These are phyloP conservation scores for Circinella umbellata DNA, from an alignment of 371 early-diverging fungal genomes.

Conservation along the genomic window DNA sequence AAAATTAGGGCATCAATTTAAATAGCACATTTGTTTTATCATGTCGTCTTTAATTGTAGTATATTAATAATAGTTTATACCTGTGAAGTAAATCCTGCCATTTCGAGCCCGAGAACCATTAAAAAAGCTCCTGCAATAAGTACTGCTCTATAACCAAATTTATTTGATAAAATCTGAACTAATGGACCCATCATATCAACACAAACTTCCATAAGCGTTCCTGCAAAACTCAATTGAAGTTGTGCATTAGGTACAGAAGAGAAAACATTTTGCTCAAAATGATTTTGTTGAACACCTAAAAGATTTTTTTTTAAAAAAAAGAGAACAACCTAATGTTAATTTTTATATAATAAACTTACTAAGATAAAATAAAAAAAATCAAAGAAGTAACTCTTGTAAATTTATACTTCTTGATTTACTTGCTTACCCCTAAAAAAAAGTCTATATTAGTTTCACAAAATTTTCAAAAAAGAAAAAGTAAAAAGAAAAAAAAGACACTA, in stretches of 20 bases:
- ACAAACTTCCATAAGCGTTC: conserved; percentile 16
- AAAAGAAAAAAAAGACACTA: no score
- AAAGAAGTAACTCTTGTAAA: no score
- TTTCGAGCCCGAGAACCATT: conserved; percentile 20
- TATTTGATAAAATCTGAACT: conserved; percentile 14
- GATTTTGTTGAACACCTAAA: conserved; percentile 25
- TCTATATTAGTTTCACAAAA: neutral
- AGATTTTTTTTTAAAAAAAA: neutral
- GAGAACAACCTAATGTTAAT: neutral
- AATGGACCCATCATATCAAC: conserved; percentile 17
- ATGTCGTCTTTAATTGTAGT: no score
- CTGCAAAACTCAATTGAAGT: conserved; percentile 23
- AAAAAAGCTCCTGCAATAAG: conserved; percentile 14
- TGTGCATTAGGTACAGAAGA: conserved; percentile 4
- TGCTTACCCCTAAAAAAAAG: neutral
- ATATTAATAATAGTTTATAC: neutral
- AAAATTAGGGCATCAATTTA: neutral
- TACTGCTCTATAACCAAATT: conserved; percentile 13
- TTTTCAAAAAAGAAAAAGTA: no score
- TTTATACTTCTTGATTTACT: no score
- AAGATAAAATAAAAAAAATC: no score
- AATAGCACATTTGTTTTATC: neutral
- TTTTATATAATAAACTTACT: neutral
- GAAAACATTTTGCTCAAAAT: conserved; percentile 21
- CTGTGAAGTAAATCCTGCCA: conserved; percentile 28